Conservation (phyloP, 2,329 filamentous ascomycete species). For the Neofusicoccum laricinum region DNA sequence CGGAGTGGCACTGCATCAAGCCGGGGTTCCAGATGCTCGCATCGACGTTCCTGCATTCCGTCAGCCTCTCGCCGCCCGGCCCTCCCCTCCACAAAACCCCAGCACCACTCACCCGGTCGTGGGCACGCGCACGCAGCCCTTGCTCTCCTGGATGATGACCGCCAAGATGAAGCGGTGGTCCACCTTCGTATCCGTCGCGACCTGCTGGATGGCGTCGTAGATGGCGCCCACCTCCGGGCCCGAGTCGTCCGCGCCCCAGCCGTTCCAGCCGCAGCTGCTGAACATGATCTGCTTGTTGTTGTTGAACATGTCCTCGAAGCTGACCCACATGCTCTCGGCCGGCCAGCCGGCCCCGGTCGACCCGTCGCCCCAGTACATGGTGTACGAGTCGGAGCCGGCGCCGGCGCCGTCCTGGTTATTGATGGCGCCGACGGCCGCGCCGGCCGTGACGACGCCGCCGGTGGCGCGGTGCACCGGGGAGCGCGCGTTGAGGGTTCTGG, state of each 20-base stretch:
- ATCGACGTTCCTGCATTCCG: constrained; percentile 22
- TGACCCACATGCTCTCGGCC: constrained; percentile 30
- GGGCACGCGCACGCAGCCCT: constrained; percentile 45
- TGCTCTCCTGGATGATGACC: constrained; percentile 46
- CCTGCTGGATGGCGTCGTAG: constrained; percentile 34
- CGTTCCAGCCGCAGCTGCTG: constrained; percentile 34
- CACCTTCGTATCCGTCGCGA: constrained; percentile 32
- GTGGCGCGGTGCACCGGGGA: background rate
- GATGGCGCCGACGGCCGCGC: background rate
- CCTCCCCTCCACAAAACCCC: too few species aligned
- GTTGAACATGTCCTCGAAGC: constrained; percentile 14
- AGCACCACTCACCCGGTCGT: constrained; percentile 35
- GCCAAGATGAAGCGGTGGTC: constrained; percentile 44
- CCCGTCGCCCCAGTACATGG: constrained; percentile 33
- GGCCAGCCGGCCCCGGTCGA: constrained; percentile 38
- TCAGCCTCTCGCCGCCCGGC: background rate
- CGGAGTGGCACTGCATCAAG: constrained; percentile 47
- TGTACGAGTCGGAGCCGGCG: constrained; percentile 22
- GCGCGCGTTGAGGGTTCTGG: background rate
- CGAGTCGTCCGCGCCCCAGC: constrained; percentile 36
- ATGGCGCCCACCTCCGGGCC: constrained; percentile 38
- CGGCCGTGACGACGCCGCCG: background rate
- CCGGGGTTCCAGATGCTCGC: constrained; percentile 42
- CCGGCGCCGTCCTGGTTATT: constrained; percentile 4
- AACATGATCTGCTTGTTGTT: constrained; percentile 24